phyloP scores from a whole-genome alignment of 2,329 filamentous ascomycete species.

The Pseudovirgaria hyperparasitica region DNA sequence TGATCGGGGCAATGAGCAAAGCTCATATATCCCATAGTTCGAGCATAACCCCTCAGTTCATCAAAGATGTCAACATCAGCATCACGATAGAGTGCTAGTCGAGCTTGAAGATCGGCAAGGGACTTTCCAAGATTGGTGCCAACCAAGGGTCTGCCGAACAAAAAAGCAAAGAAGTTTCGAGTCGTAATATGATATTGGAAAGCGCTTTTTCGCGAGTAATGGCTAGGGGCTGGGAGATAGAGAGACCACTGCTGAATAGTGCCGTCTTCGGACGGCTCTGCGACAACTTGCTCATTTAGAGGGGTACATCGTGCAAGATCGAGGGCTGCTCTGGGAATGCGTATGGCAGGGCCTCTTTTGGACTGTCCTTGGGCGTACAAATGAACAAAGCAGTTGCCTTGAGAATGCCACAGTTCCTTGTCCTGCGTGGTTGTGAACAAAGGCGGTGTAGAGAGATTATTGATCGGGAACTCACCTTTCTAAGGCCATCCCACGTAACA shows the following conservation, averaged over 20 bases:
- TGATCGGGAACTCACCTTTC: constrained; percentile 26
- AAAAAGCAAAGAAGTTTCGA: constrained; percentile 64
- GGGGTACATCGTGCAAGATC: too few species aligned
- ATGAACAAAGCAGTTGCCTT: constrained; percentile 59
- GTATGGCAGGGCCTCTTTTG: constrained; percentile 53
- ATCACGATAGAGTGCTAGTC: constrained; percentile 49
- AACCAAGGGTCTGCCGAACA: constrained; percentile 52
- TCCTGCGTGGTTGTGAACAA: constrained; percentile 38
- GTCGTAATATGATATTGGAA: constrained; percentile 55
- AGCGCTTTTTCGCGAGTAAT: constrained; percentile 39
- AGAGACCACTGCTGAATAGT: constrained; percentile 30
- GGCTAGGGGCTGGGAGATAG: constrained; percentile 54
- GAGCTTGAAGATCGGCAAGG: constrained; percentile 51
- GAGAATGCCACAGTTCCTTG: constrained; percentile 53
- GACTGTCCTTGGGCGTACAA: constrained; percentile 55
- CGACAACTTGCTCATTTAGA: constrained; percentile 47
- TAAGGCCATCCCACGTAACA: constrained; percentile 31
- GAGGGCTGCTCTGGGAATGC: constrained; percentile 46
- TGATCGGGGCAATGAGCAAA: constrained; percentile 54
- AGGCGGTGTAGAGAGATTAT: not conserved
- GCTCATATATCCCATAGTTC: constrained; percentile 56
- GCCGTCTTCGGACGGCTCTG: constrained; percentile 43
- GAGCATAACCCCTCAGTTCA: constrained; percentile 53
- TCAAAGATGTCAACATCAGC: constrained; percentile 41
- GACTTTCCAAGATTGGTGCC: constrained; percentile 52